phyloP scores from a whole-genome alignment of 2,329 filamentous ascomycete species.

The Neocatenulostroma microsporum region DNA sequence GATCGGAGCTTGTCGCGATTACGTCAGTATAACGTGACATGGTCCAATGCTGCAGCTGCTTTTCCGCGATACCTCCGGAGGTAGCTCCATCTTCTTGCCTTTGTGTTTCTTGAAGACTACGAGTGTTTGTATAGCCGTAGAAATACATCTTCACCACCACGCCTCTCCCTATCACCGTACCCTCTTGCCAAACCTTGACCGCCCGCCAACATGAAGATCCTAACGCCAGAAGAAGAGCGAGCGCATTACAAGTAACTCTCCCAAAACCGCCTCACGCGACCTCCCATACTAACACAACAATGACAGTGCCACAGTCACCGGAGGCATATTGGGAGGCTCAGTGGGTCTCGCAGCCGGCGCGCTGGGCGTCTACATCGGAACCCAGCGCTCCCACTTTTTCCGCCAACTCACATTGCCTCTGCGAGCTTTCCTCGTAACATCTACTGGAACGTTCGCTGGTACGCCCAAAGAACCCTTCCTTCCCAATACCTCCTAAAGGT shows the following conservation, averaged over 20 bases:
- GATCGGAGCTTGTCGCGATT: too few relatives aligned
- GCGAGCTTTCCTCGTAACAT: constrained; percentile 81
- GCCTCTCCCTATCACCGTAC: too few relatives aligned
- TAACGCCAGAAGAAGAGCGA: constrained; percentile 86
- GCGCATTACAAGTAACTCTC: constrained; percentile 65
- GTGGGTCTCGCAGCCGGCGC: constrained; percentile 61
- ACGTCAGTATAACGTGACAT: too few relatives aligned
- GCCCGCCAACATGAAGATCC: constrained; percentile 89
- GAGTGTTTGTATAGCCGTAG: too few relatives aligned
- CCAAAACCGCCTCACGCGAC: constrained; percentile 7
- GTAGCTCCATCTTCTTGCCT: too few relatives aligned
- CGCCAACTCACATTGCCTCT: constrained; percentile 78
- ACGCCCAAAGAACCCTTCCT: constrained; percentile 14
- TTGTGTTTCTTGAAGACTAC: too few relatives aligned
- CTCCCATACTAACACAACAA: constrained; percentile 9
- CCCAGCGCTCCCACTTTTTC: constrained; percentile 67
- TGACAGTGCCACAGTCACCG: constrained; percentile 57
- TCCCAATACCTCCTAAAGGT: not conserved
- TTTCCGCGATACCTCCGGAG: too few relatives aligned
- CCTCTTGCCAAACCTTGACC: too few relatives aligned
- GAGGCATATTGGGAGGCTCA: constrained; percentile 65
- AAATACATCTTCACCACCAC: too few relatives aligned
- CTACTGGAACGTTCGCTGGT: constrained; percentile 71
- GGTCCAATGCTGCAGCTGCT: too few relatives aligned
- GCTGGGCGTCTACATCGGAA: constrained; percentile 59